Conservation (phyloP, 352 stramenopile species). For the Pythium grandisporangium region DNA sequence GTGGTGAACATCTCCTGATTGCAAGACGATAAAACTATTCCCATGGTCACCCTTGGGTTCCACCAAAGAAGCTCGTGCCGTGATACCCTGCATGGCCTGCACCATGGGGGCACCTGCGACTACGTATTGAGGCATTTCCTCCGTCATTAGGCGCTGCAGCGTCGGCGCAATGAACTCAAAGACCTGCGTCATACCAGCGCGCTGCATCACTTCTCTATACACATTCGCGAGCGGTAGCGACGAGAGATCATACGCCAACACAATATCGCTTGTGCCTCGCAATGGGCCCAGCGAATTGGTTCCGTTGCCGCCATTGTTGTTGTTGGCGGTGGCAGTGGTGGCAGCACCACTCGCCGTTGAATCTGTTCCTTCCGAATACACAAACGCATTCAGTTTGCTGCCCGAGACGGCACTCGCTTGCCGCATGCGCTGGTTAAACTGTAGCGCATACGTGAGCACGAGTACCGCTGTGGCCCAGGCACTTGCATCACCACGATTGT, state of each 20-base stretch:
- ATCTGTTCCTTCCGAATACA: constrained; percentile 7
- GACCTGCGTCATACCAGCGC: constrained; percentile 18
- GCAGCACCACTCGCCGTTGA: neutral
- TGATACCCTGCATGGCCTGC: too few species aligned
- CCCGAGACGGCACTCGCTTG: constrained; percentile 37
- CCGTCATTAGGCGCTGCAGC: constrained; percentile 35
- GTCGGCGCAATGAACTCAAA: constrained; percentile 53
- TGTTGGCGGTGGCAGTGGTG: neutral
- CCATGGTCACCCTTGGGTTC: too few species aligned
- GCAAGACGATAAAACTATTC: too few species aligned
- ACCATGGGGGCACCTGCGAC: too few species aligned
- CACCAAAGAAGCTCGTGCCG: too few species aligned
- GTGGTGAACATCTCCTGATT: too few species aligned
- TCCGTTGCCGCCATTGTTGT: too few species aligned
- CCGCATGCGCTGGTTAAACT: constrained; percentile 61
- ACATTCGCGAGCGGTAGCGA: constrained; percentile 16
- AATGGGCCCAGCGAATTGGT: neutral
- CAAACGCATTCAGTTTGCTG: constrained; percentile 41
- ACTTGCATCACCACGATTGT: constrained; percentile 12
- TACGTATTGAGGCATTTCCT: constrained; percentile 29
- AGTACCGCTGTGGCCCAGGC: constrained; percentile 34
- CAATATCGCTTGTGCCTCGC: constrained; percentile 27
- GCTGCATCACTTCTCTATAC: constrained; percentile 30
- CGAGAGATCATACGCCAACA: constrained; percentile 36
- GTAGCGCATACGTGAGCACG: constrained; percentile 42